These are phyloP conservation scores for Dactylonectria macrodidyma DNA, from an alignment of 2,329 filamentous ascomycete genomes.

Conservation along the genomic window DNA sequence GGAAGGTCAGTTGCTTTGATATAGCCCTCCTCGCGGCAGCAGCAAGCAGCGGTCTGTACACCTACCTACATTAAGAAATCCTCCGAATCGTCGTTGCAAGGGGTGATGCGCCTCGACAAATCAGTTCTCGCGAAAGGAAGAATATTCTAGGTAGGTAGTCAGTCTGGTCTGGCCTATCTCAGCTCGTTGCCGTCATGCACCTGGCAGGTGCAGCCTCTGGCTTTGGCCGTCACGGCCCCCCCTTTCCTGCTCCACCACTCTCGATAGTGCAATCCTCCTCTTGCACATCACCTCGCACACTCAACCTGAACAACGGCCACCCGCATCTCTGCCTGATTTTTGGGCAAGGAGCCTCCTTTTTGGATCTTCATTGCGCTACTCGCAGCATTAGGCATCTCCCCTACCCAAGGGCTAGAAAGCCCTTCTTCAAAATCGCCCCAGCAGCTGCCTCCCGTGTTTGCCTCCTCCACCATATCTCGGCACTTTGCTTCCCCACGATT, in stretches of 20 bases:
- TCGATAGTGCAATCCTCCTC: constrained; percentile 9
- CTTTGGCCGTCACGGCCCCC: not conserved
- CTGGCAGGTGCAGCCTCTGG: constrained; percentile 1
- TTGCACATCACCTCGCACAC: constrained; percentile 26
- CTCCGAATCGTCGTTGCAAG: not conserved
- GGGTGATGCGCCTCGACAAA: constrained; percentile 1
- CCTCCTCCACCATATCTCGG: not conserved
- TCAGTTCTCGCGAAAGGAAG: not conserved
- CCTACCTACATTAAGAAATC: not conserved
- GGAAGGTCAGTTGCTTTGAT: not conserved
- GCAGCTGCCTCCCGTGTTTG: not conserved
- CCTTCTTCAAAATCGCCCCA: constrained; percentile 7
- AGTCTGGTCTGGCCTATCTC: not conserved
- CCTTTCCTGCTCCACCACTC: not conserved
- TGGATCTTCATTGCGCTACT: constrained; percentile 47
- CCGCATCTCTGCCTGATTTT: constrained; percentile 21
- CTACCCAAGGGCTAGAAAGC: constrained; percentile 35
- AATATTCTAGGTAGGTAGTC: not conserved
- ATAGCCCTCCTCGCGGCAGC: not conserved
- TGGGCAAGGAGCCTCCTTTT: constrained; percentile 41
- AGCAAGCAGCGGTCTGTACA: not conserved
- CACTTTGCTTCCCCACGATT: not conserved
- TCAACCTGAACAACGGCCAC: not conserved
- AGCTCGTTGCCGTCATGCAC: not conserved
- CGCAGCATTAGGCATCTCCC: constrained; percentile 47